Percentiles rank a stretch among this genome's conserved stretches.
Conservation (phyloP, 208 protist species). For the Acanthamoeba sp. region DNA sequence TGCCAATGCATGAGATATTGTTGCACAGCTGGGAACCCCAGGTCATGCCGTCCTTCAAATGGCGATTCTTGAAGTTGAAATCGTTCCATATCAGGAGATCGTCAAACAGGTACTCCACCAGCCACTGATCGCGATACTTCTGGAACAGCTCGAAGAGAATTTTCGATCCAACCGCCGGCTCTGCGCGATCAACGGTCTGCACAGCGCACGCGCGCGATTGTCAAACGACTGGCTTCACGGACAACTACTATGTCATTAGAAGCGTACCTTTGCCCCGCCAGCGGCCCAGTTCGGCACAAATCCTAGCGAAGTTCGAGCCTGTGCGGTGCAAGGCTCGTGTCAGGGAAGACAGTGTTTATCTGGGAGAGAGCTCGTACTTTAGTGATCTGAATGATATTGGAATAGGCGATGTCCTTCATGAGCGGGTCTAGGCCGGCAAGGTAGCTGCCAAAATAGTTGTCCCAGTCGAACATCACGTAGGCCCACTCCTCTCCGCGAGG, state of each 20-base stretch:
- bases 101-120: neutral
- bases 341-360: no score
- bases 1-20: neutral
- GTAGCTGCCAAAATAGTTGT: slow-evolving; percentile 30
- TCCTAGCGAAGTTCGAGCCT: neutral
- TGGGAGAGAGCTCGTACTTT: no score
- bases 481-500: neutral
- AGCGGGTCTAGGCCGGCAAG: slow-evolving; percentile 18
- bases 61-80: neutral
- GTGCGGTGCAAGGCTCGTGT: no score
- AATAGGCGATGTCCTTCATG: slow-evolving; percentile 44
- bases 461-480: slow-evolving; percentile 51
- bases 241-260: neutral
- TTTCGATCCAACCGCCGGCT: neutral
- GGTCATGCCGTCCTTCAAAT: neutral
- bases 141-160: neutral
- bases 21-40: slow-evolving; percentile 27
- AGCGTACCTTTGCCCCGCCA: neutral
- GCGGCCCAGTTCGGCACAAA: slow-evolving; percentile 25
- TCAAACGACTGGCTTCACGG: no score
- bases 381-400: slow-evolving; percentile 48
- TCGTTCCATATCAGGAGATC: slow-evolving; percentile 3
- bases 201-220: no score
- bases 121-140: neutral
- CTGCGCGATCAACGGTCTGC: neutral